phyloP scores from a whole-genome alignment of 148 eudicot genomes.

The Bassia scoparia region DNA sequence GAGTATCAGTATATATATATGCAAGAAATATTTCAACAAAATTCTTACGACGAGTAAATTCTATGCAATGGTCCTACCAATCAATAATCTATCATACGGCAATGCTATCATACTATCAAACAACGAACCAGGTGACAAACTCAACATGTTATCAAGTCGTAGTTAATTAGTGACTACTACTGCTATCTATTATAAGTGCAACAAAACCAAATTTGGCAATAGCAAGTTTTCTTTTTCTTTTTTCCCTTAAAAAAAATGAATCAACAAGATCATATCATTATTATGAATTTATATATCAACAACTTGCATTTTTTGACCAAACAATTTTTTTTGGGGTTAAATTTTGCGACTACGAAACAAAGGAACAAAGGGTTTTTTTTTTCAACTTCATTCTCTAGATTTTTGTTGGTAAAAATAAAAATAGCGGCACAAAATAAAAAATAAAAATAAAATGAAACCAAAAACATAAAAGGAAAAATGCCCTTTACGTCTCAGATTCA shows the following conservation, averaged over 20 bases:
- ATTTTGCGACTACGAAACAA: neutral
- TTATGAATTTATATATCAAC: neutral
- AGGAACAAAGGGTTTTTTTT: neutral
- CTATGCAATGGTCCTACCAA: neutral
- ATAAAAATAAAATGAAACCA: neutral
- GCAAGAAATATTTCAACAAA: too few relatives aligned
- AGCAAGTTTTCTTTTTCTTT: neutral
- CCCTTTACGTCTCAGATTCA: conserved; percentile 21
- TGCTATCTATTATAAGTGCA: neutral
- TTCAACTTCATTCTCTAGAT: neutral
- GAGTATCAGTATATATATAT: too few relatives aligned
- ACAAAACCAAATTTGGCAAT: neutral
- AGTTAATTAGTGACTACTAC: too few relatives aligned
- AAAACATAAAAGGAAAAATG: conserved; percentile 6
- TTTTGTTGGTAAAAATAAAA: neutral
- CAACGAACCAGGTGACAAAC: neutral
- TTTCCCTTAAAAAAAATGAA: neutral
- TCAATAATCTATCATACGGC: neutral
- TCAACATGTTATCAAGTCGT: neutral
- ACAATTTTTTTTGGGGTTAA: neutral
- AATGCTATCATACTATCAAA: too few relatives aligned
- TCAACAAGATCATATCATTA: conserved; percentile 4
- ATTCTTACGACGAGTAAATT: too few relatives aligned
- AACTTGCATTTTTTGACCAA: conserved; percentile 7
- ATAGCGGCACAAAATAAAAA: neutral